These are phyloP conservation scores for Coelastrella sp. DNA, from an alignment of 139 green algal species.

Conservation along the genomic window DNA sequence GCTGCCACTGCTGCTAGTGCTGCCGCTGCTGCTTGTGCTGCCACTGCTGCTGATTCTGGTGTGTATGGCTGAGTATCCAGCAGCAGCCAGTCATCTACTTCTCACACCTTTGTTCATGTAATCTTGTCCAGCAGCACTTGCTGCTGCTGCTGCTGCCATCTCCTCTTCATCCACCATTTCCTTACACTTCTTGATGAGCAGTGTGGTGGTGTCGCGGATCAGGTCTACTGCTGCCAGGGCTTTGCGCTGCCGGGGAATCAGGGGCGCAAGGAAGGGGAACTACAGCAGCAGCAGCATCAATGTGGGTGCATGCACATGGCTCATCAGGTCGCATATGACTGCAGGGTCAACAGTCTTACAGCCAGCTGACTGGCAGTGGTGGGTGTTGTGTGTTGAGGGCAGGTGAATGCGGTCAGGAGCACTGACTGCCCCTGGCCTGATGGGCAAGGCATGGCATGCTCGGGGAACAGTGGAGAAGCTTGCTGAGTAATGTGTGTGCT, in stretches of 20 bases:
- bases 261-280: conserved; percentile 60
- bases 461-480: too few species aligned
- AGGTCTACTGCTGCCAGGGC: conserved; percentile 88
- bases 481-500: too few species aligned
- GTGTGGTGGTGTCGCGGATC: conserved; percentile 91
- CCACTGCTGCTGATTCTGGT: too few species aligned
- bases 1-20: too few species aligned
- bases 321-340: too few species aligned
- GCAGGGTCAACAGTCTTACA: too few species aligned
- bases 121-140: conserved; percentile 45
- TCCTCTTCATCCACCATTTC: conserved; percentile 95
- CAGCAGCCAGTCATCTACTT: too few species aligned
- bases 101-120: conserved; percentile 38
- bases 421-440: too few species aligned
- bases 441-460: too few species aligned
- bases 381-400: too few species aligned
- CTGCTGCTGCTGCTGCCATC: conserved; percentile 56
- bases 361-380: too few species aligned
- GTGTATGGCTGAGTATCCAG: neutral
- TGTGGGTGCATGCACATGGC: neutral
- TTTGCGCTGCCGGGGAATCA: conserved; percentile 83
- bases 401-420: neutral
- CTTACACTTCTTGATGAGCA: conserved; percentile 86
- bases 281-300: conserved; percentile 22
- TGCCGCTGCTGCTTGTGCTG: too few species aligned